phyloP scores from a whole-genome alignment of 768 basidiomycete species.

The Pisolithus tinctorius region DNA sequence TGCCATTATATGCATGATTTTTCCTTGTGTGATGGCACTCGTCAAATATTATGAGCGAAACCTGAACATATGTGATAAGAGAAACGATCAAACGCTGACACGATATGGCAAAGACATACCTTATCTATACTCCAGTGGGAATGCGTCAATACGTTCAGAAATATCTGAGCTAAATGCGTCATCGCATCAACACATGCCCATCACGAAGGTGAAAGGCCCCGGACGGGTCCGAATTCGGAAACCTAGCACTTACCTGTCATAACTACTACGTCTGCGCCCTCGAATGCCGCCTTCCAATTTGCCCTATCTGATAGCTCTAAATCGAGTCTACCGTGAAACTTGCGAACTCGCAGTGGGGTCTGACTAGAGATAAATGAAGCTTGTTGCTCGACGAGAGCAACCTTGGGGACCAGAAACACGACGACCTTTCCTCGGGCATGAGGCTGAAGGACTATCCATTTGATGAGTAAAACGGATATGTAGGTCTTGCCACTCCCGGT shows the following conservation, averaged over 20 bases:
- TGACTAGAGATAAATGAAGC: slow-evolving; percentile 56
- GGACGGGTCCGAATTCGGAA: background rate
- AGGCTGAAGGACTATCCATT: slow-evolving; percentile 59
- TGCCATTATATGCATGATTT: slow-evolving; percentile 51
- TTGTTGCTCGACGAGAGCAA: slow-evolving; percentile 82
- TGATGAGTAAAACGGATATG: slow-evolving; percentile 60
- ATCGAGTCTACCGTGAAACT: slow-evolving; percentile 66
- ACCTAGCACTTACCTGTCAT: slow-evolving; percentile 59
- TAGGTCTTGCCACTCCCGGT: slow-evolving; percentile 59
- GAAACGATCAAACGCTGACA: background rate
- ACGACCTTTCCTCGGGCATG: slow-evolving; percentile 49
- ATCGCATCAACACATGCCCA: background rate
- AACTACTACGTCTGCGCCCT: slow-evolving; percentile 66
- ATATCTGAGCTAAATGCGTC: slow-evolving; percentile 60
- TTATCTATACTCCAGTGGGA: slow-evolving; percentile 71
- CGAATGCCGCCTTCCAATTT: slow-evolving; percentile 61
- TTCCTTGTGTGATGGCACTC: slow-evolving; percentile 54
- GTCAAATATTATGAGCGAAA: slow-evolving; percentile 51
- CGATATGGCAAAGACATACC: slow-evolving; percentile 23
- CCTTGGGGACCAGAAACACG: slow-evolving; percentile 81
- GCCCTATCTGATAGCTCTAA: slow-evolving; percentile 60
- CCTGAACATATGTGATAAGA: slow-evolving; percentile 25
- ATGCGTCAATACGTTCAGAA: slow-evolving; percentile 73
- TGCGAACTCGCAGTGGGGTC: slow-evolving; percentile 59
- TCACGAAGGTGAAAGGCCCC: background rate